These are phyloP conservation scores for Panellus pusillus DNA, from an alignment of 768 basidiomycete genomes.

Conservation along the genomic window DNA sequence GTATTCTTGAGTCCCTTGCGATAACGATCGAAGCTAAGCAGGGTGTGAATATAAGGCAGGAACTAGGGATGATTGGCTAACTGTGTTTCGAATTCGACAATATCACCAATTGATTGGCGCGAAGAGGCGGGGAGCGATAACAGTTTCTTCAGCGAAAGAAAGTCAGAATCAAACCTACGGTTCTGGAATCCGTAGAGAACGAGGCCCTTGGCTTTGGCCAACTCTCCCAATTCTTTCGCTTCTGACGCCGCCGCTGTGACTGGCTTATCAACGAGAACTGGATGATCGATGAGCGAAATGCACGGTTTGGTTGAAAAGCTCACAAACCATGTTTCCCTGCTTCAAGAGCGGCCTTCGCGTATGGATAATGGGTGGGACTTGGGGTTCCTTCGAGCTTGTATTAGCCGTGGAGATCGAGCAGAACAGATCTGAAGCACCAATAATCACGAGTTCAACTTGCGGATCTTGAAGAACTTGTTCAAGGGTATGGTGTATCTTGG, in stretches of 20 bases:
- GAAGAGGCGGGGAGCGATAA: constrained; percentile 53
- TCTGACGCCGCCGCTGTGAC: constrained; percentile 60
- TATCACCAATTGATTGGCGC: constrained; percentile 54
- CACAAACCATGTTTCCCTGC: constrained; percentile 72
- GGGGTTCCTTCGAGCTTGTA: constrained; percentile 43
- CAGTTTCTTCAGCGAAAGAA: constrained; percentile 61
- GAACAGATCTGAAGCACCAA: constrained; percentile 34
- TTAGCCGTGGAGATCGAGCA: neutral
- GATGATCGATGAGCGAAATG: neutral
- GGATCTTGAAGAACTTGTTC: constrained; percentile 61
- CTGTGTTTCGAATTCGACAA: constrained; percentile 78
- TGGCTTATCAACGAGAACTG: constrained; percentile 82
- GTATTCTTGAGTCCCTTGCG: constrained; percentile 61
- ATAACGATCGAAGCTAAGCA: constrained; percentile 70
- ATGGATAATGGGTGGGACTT: constrained; percentile 69
- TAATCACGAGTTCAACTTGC: constrained; percentile 66
- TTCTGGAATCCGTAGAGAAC: constrained; percentile 75
- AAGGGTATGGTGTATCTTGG: constrained; percentile 59
- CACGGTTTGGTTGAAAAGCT: neutral
- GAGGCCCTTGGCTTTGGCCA: constrained; percentile 60
- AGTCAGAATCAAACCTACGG: constrained; percentile 79
- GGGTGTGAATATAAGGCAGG: neutral
- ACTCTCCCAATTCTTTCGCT: constrained; percentile 56
- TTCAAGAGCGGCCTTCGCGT: constrained; percentile 62
- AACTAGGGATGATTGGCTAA: constrained; percentile 31